Base-by-base conservation (phyloP, 2,329 filamentous ascomycete species). In the Scolecobasidium constrictum region DNA sequence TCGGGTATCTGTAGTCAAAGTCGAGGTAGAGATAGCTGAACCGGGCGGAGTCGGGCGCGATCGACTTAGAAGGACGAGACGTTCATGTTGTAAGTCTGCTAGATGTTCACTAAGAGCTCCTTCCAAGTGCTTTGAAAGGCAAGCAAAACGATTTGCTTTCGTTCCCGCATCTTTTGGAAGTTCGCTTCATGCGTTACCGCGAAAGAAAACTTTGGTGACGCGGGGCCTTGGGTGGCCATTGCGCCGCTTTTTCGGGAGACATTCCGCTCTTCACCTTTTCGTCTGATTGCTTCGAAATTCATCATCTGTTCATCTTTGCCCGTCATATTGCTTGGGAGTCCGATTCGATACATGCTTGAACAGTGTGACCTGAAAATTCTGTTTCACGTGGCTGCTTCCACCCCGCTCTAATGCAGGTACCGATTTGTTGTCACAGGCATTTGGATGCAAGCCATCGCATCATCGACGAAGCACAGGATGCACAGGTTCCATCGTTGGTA, bases 341-440 rank as follows among this genome's bases (percentile, higher is more conserved):
- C n/a, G n/a, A n/a, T n/a, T n/a, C n/a, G n/a, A n/a, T n/a, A n/a
- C n/a, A n/a, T n/a, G n/a, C n/a, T n/a, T n/a, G n/a, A n/a, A n/a
- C n/a, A n/a, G 26, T n/a, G n/a, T 31, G 26, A 31, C n/a, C 26
- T 31, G 26, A 31, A 31, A 31, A 31, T 31, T 31, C 26, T 31
- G 9, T n/a, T 31, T n/a, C 26, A n/a, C 26, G n/a, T 31, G 26
- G 26, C 26, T 9, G 26, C 26, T n/a, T n/a, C 26, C 26, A 9
- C 26, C 26, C 26, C 26, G 26, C 26, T 31, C n/a, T 31, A 7
- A 31, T 31, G 26, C 26, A 31, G 26, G 26, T 31, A 31, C 26
- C 9, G 9, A 7, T 7, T 7, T n/a, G 9, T 31, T n/a, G 26
- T 31, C 26, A 31, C 26, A n/a, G n/a, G n/a, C n/a, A n/a, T n/a